Base-by-base conservation (phyloP, 2,329 filamentous ascomycete species). In the Neonectria neomacrospora region DNA sequence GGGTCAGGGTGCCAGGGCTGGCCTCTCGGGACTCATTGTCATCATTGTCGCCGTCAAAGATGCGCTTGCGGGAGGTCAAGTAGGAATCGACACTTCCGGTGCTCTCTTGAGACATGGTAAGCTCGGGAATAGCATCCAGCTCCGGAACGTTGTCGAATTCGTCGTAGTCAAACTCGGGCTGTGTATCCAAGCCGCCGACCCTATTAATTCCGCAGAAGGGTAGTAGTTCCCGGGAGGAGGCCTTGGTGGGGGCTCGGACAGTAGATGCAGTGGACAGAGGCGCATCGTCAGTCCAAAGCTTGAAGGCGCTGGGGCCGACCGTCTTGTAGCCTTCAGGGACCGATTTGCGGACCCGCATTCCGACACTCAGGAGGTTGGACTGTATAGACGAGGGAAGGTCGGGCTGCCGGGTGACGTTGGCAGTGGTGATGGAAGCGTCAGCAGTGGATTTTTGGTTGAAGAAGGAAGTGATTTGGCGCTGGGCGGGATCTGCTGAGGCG, bases 241-340 rank as follows among this genome's bases (percentile, higher is more conserved):
- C 73, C 47, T 72, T 70, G 50, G 75, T 74, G 3, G 70, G 69
- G 48, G 52, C 22, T 44, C 41, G 63, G 41, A 53, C 28, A 14
- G 54, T 22, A 2, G 69, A 61, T 9, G 64, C 30, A 23, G 65
- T 58, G 16, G 70, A 39, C 20, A 63, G 30, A 18, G 72, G 63
- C 18, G 74, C 71, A 61, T 70, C 74, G 61, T 80, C 78, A 14
- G 78, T 79, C 78, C 85, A 88, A 22, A 88, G 78, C 50, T 83
- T 80, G 73, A 87, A 88, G 52, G 74, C 77, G 68, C 80, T 81
- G 64, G 83, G 80, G 55, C 75, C 72, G 67, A 76, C 77, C 2
- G 92, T 97, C 82, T 97, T 96, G 85, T 97, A 97, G 63, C 95
- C 95, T 76, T 97, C 94, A 1, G 93, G 91, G 8, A 98, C 91